Conservation (phyloP, 2,329 filamentous ascomycete species). For the Neoscytalidium dimidiatum region DNA sequence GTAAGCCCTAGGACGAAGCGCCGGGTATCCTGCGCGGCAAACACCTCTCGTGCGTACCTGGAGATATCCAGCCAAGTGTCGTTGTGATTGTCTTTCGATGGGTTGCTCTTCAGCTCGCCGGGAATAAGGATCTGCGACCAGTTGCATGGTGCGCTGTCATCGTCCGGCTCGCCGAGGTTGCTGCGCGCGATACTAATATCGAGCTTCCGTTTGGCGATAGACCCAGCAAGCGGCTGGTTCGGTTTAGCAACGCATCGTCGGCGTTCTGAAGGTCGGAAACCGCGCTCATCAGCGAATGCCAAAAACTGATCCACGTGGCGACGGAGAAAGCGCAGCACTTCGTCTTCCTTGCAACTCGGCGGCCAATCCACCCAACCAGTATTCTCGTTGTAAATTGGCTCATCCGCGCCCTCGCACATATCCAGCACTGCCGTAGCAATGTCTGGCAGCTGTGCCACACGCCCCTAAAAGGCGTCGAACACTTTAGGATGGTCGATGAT, state of each 20-base stretch:
- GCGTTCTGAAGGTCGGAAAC: conserved; percentile 11
- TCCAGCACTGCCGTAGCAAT: conserved; percentile 23
- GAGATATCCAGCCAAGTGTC: conserved; percentile 38
- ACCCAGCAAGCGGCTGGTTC: neutral
- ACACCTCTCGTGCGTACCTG: conserved; percentile 49
- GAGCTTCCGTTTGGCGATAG: conserved; percentile 24
- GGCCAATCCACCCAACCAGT: conserved; percentile 34
- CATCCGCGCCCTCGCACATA: conserved; percentile 26
- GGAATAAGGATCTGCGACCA: conserved; percentile 49
- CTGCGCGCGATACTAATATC: conserved; percentile 27
- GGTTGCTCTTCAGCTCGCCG: conserved; percentile 52
- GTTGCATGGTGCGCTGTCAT: conserved; percentile 24
- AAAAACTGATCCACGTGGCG: conserved; percentile 9
- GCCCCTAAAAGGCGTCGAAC: conserved; percentile 26
- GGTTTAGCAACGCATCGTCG: conserved; percentile 1
- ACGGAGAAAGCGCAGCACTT: conserved; percentile 27
- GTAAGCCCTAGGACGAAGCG: conserved; percentile 55
- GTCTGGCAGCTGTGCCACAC: neutral
- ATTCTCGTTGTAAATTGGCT: conserved; percentile 18
- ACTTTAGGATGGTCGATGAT: conserved; percentile 27
- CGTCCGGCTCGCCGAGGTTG: conserved; percentile 16
- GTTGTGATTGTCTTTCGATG: conserved; percentile 39
- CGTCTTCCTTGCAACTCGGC: conserved; percentile 25
- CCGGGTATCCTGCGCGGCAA: conserved; percentile 31
- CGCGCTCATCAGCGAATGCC: conserved; percentile 3